phyloP scores from a whole-genome alignment of 768 basidiomycete genomes.

The Thelephora aurantiotincta region DNA sequence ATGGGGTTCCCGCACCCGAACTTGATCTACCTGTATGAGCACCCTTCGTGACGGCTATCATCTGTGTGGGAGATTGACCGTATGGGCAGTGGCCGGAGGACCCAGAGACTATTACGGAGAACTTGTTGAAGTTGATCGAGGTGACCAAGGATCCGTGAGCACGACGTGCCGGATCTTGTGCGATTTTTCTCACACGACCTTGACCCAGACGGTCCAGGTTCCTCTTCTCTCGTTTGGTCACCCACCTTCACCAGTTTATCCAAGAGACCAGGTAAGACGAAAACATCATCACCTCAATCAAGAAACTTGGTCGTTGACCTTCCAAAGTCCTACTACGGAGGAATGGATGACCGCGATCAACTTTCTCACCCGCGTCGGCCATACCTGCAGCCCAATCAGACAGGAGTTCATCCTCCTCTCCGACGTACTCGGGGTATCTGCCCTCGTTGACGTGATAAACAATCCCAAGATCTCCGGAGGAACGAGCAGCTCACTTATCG shows the following conservation, averaged over 20 bases:
- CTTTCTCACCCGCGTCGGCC: constrained; percentile 63
- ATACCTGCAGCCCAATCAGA: constrained; percentile 51
- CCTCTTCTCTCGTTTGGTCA: constrained; percentile 36
- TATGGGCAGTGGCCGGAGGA: constrained; percentile 28
- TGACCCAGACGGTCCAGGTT: constrained; percentile 27
- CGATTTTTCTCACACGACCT: not conserved
- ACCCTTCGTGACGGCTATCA: not conserved
- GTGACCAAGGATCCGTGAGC: constrained; percentile 26
- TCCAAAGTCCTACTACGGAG: constrained; percentile 48
- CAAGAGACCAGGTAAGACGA: constrained; percentile 43
- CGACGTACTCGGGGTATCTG: constrained; percentile 65
- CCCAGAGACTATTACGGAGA: constrained; percentile 35
- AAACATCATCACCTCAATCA: not conserved
- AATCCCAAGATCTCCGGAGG: constrained; percentile 46
- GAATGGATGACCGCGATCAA: constrained; percentile 77
- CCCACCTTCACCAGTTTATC: constrained; percentile 63
- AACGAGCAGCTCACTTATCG: constrained; percentile 66
- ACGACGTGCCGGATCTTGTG: not conserved
- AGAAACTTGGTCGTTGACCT: not conserved
- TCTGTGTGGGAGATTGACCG: not conserved
- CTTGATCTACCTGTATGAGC: constrained; percentile 26
- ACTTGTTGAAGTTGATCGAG: constrained; percentile 25
- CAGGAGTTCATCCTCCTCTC: constrained; percentile 79
- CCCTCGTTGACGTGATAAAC: constrained; percentile 64
- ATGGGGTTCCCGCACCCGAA: constrained; percentile 24